These are phyloP conservation scores for Dendryphion nanum DNA, from an alignment of 2,329 filamentous ascomycete genomes.

Conservation along the genomic window DNA sequence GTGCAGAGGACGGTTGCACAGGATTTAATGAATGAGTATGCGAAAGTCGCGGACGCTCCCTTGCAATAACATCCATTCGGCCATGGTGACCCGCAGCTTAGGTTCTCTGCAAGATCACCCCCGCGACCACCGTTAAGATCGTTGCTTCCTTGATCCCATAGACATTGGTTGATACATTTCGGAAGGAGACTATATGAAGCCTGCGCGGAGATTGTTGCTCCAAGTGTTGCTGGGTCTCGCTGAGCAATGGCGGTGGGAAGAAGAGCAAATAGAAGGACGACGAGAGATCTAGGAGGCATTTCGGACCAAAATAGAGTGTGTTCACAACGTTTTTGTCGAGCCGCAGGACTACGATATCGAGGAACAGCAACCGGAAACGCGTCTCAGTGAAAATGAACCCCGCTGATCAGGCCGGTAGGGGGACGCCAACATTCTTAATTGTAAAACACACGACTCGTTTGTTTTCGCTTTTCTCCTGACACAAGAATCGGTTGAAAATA, in stretches of 20 bases:
- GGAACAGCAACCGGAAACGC: no score
- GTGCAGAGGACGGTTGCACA: constrained; percentile 12
- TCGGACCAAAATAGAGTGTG: no score
- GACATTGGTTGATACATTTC: constrained; percentile 13
- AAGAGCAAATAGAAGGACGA: neutral
- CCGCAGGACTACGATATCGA: no score
- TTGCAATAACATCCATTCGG: constrained; percentile 13
- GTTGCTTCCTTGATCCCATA: constrained; percentile 12
- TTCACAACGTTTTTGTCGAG: no score
- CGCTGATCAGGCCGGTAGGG: no score
- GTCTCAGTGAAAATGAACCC: no score
- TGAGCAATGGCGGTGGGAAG: neutral
- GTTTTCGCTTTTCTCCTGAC: no score
- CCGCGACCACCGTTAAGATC: constrained; percentile 8
- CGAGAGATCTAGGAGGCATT: no score
- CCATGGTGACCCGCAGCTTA: constrained; percentile 10
- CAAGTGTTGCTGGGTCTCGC: neutral
- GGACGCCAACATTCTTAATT: constrained; percentile 7
- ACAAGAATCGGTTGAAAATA: no score
- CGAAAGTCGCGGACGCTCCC: constrained; percentile 4
- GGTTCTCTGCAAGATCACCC: constrained; percentile 12
- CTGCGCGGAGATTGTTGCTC: constrained; percentile 8
- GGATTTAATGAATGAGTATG: constrained; percentile 9
- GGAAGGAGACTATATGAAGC: constrained; percentile 10
- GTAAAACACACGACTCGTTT: no score